These are phyloP conservation scores for Entomortierella chlamydospora DNA, from an alignment of 192 early-diverging fungal genomes.

Conservation along the genomic window DNA sequence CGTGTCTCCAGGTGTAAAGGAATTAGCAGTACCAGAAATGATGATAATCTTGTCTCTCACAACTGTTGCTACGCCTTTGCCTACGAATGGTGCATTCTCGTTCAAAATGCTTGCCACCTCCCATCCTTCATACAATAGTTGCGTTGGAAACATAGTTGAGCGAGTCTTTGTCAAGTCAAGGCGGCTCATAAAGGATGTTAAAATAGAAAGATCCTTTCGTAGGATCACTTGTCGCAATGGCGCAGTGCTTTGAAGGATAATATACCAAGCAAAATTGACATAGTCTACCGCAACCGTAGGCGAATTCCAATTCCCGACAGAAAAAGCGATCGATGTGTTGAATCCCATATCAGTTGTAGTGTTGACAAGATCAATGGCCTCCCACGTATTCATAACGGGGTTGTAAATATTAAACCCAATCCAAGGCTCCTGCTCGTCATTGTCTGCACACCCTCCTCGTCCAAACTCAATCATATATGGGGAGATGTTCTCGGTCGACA, in stretches of 20 bases:
- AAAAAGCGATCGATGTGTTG: conserved; percentile 3
- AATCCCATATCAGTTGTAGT: conserved; percentile 21
- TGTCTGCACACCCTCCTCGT: conserved; percentile 32
- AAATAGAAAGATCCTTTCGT: conserved; percentile 18
- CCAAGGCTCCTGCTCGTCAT: conserved; percentile 19
- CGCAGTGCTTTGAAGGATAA: conserved; percentile 42
- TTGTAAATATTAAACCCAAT: conserved; percentile 50
- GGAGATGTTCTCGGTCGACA: conserved; percentile 19
- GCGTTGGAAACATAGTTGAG: conserved; percentile 29
- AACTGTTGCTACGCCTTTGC: conserved; percentile 36
- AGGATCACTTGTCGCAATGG: conserved; percentile 46
- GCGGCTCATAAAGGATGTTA: conserved; percentile 25
- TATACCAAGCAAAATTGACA: conserved; percentile 35
- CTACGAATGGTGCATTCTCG: conserved; percentile 43
- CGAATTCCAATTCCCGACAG: conserved; percentile 21
- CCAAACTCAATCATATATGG: conserved; percentile 53
- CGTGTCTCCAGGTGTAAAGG: conserved; percentile 39
- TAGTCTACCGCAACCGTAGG: conserved; percentile 36
- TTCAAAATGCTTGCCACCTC: conserved; percentile 17
- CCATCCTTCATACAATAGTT: conserved; percentile 37
- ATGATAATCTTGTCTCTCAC: conserved; percentile 27
- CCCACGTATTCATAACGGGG: conserved; percentile 46
- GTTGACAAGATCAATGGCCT: conserved; percentile 31
- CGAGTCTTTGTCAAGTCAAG: conserved; percentile 30
- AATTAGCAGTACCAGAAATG: conserved; percentile 48